These are phyloP conservation scores for Daldinia childiae DNA, from an alignment of 495 filamentous ascomycete genomes.

Conservation along the genomic window DNA sequence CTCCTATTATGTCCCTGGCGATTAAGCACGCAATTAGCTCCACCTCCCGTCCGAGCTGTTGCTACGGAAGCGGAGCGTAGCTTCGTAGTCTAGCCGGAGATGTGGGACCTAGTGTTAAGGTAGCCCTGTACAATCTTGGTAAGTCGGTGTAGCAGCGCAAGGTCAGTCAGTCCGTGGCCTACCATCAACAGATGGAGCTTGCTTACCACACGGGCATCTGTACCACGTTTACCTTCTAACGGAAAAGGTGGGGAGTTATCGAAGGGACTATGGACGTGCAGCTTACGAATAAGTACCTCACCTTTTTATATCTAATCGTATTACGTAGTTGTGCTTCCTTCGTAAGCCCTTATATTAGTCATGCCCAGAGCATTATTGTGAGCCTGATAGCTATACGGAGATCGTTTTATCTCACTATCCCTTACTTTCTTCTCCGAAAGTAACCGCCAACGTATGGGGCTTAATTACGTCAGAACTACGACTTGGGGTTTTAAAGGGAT, in stretches of 20 bases:
- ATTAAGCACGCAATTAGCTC: constrained; percentile 17
- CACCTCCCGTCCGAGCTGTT: constrained; percentile 32
- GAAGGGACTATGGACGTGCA: constrained; percentile 29
- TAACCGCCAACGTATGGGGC: neutral
- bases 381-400: neutral
- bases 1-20: constrained; percentile 10
- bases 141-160: constrained; percentile 29
- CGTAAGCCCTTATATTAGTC: neutral
- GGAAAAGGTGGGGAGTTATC: constrained; percentile 29
- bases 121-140: constrained; percentile 34
- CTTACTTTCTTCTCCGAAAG: constrained; percentile 1
- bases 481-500: constrained; percentile 10
- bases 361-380: neutral
- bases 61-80: constrained; percentile 21
- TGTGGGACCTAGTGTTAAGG: constrained; percentile 37
- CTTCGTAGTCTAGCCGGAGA: constrained; percentile 25
- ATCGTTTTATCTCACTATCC: neutral
- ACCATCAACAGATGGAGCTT: constrained; percentile 27
- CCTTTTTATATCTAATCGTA: constrained; percentile 5
- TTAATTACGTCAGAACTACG: neutral
- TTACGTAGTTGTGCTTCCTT: neutral
- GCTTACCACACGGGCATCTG: constrained; percentile 35
- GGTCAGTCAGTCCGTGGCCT: constrained; percentile 39
- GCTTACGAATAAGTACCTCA: constrained; percentile 26
- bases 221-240: constrained; percentile 28